These are phyloP conservation scores for Xylaria scruposa DNA, from an alignment of 495 filamentous ascomycete genomes.

Conservation along the genomic window DNA sequence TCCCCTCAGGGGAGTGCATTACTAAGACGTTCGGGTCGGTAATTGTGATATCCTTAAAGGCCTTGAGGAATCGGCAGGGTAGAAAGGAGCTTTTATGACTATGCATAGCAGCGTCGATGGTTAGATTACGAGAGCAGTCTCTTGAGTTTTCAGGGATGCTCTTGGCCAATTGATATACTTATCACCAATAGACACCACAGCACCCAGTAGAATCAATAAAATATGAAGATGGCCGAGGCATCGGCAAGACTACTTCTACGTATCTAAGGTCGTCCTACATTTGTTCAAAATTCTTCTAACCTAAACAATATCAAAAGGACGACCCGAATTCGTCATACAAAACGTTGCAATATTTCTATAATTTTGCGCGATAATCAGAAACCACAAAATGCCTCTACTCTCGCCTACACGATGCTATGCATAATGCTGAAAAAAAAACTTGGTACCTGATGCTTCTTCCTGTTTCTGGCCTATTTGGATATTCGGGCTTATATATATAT, in stretches of 20 bases:
- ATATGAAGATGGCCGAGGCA: not conserved
- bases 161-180: not conserved
- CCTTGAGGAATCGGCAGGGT: not conserved
- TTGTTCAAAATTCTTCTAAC: not conserved
- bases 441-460: not conserved
- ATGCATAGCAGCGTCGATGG: not conserved
- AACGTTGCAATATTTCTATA: not conserved
- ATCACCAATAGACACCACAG: not conserved
- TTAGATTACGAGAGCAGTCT: not conserved
- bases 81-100: not conserved
- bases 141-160: not conserved
- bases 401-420: not conserved
- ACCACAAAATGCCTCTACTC: not conserved
- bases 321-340: not conserved
- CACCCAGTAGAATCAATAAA: not conserved
- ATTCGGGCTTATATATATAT: not conserved
- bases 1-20: not conserved
- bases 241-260: not conserved
- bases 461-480: not conserved
- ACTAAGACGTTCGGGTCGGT: not conserved
- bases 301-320: not conserved
- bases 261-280: not conserved
- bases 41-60: not conserved
- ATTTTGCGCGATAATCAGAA: not conserved
- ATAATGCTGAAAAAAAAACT: slow-evolving; percentile 4